Evolutionary conservation across 2,329 filamentous ascomycete genomes (phyloP).

Genomic region (Sclerotinia spermophila): DNA sequence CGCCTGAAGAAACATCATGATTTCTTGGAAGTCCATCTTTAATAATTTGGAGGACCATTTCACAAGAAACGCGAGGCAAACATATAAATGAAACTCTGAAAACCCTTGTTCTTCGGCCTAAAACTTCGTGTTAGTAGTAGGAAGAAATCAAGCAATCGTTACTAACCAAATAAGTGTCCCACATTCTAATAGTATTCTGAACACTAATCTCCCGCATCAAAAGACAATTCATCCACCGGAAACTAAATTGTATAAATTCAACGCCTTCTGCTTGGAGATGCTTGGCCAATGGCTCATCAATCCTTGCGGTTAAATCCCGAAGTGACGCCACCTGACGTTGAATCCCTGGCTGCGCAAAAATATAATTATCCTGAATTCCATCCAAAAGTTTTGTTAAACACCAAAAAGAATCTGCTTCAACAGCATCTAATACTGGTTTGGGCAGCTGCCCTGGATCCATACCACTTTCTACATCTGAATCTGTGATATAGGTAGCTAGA

Average conservation of each 20-base stretch:
- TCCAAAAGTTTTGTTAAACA: constrained; percentile 97
- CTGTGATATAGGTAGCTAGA: constrained; percentile 89
- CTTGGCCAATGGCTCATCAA: constrained; percentile 78
- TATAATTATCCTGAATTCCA: constrained; percentile 98
- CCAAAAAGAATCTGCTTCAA: constrained; percentile 98
- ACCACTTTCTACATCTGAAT: constrained; percentile 83
- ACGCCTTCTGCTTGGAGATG: constrained; percentile 89
- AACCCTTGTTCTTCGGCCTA: constrained; percentile 98
- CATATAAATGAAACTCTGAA: constrained; percentile 96
- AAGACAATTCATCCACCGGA: constrained; percentile 99
- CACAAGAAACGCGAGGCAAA: constrained; percentile 94
- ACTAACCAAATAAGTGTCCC: constrained; percentile 95
- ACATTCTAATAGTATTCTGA: constrained; percentile 96
- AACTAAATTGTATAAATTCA: constrained; percentile 99
- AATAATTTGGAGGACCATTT: constrained; percentile 96
- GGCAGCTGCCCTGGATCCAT: constrained; percentile 97
- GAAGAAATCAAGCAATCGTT: neutral
- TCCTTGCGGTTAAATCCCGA: constrained; percentile 84
- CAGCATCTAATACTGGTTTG: constrained; percentile 84
- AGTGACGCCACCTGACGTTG: constrained; percentile 88
- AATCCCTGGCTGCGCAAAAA: constrained; percentile 94
- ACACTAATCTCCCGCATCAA: constrained; percentile 97
- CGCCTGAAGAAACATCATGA: constrained; percentile 99
- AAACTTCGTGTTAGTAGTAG: constrained; percentile 1
- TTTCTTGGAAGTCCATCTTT: constrained; percentile 97